Conservation (phyloP, 202 grass and related monocot species). For the Saccharum hybrid region DNA sequence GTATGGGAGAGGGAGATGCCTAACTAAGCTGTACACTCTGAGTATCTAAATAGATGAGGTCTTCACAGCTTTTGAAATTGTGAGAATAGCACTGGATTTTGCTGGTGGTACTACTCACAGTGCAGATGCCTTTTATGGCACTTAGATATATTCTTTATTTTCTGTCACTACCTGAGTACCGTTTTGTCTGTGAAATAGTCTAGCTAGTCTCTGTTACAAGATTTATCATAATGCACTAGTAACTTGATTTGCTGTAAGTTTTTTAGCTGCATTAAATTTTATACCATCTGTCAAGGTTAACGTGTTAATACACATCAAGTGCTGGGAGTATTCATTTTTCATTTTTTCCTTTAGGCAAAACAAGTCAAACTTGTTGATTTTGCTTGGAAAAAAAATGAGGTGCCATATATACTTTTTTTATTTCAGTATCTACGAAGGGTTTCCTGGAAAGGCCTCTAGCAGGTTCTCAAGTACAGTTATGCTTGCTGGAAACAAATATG, state of each 20-base stretch:
- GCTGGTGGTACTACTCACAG: background rate
- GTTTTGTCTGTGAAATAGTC: background rate
- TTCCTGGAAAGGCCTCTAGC: constrained; percentile 87
- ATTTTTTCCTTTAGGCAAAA: too few relatives aligned
- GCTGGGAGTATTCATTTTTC: too few relatives aligned
- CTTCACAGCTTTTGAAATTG: background rate
- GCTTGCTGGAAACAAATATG: constrained; percentile 73
- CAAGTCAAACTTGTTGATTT: too few relatives aligned
- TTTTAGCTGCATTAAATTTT: background rate
- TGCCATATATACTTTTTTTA: constrained; percentile 11
- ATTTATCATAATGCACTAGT: background rate
- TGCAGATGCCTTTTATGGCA: background rate
- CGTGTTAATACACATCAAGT: background rate
- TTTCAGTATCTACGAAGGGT: constrained; percentile 72
- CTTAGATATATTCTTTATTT: background rate
- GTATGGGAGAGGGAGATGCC: background rate
- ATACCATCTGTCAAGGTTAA: constrained; percentile 5
- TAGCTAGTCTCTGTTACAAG: background rate
- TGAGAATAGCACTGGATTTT: background rate
- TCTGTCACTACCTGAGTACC: background rate
- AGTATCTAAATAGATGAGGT: background rate
- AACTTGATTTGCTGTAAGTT: background rate
- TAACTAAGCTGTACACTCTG: background rate
- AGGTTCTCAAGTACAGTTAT: constrained; percentile 90
- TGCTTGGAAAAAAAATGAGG: too few relatives aligned